phyloP scores from a whole-genome alignment of 257 asterid genomes.

The Nicotiana undulata region DNA sequence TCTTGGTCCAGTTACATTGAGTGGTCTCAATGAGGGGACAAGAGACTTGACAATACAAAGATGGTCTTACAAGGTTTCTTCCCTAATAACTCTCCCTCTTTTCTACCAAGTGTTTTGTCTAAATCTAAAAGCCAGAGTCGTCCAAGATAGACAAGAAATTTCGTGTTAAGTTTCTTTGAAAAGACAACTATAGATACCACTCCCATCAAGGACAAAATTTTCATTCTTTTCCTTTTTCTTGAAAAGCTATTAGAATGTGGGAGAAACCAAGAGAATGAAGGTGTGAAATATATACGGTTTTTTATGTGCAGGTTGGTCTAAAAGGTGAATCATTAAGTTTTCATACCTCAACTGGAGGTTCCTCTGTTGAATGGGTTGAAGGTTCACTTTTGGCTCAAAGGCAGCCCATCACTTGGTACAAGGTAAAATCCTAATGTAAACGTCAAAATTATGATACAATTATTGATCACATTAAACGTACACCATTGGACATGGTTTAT shows the following conservation, averaged over 20 bases:
- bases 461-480: background rate
- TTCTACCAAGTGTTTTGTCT: background rate
- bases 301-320: constrained; percentile 48
- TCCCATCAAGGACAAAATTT: too few species aligned
- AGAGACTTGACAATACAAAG: constrained; percentile 73
- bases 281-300: background rate
- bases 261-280: too few species aligned
- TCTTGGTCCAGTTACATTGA: constrained; percentile 73
- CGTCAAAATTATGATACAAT: too few species aligned
- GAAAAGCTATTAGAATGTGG: too few species aligned
- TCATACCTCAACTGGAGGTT: constrained; percentile 46
- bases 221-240: too few species aligned
- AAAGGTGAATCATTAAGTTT: constrained; percentile 61
- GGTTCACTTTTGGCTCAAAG: constrained; percentile 53
- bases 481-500: background rate
- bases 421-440: constrained; percentile 36
- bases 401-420: constrained; percentile 89
- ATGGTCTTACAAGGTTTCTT: constrained; percentile 69
- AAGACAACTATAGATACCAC: too few species aligned
- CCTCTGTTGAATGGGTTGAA: constrained; percentile 58
- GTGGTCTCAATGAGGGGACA: constrained; percentile 66
- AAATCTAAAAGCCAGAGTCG: background rate
- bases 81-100: background rate
- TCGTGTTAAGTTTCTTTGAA: background rate
- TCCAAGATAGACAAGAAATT: background rate